Percentiles rank a stretch among this genome's conserved stretches.
Conservation (phyloP, 2,329 filamentous ascomycete species). For the Tolypocladium capitatum region DNA sequence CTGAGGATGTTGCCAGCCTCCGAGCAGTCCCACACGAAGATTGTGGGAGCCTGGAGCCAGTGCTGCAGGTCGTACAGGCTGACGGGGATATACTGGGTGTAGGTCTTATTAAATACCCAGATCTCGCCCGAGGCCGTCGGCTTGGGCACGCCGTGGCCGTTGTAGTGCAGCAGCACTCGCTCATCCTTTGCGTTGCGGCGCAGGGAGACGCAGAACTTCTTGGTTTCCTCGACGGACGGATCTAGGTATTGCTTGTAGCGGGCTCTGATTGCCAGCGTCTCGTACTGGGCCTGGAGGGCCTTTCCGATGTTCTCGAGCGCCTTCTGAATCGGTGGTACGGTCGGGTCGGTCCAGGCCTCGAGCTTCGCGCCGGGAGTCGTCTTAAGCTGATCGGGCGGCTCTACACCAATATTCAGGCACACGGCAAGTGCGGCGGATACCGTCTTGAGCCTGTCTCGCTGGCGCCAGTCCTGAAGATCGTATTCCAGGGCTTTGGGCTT, state of each 20-base stretch:
- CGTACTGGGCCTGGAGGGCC: conserved; percentile 89
- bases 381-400: conserved; percentile 93
- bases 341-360: conserved; percentile 94
- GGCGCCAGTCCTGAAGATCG: conserved; percentile 84
- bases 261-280: conserved; percentile 87
- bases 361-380: conserved; percentile 86
- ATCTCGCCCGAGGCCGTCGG: conserved; percentile 93
- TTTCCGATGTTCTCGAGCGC: conserved; percentile 92
- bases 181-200: conserved; percentile 91
- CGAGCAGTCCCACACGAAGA: conserved; percentile 97
- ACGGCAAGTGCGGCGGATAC: conserved; percentile 89
- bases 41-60: conserved; percentile 88
- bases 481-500: conserved; percentile 59
- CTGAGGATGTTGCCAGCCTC: conserved; percentile 90
- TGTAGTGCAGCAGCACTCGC: conserved; percentile 94
- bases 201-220: conserved; percentile 86
- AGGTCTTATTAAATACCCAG: conserved; percentile 98
- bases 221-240: conserved; percentile 92
- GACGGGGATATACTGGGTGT: conserved; percentile 96
- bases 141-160: conserved; percentile 92
- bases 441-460: conserved; percentile 91
- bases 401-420: conserved; percentile 93
- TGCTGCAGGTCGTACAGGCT: conserved; percentile 89
- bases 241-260: conserved; percentile 95
- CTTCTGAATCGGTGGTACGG: conserved; percentile 65